Evolutionary conservation across 495 filamentous ascomycete species (phyloP), one percentile per base, ranked within the genome.

Genomic region (Talaromyces liani): DNA sequence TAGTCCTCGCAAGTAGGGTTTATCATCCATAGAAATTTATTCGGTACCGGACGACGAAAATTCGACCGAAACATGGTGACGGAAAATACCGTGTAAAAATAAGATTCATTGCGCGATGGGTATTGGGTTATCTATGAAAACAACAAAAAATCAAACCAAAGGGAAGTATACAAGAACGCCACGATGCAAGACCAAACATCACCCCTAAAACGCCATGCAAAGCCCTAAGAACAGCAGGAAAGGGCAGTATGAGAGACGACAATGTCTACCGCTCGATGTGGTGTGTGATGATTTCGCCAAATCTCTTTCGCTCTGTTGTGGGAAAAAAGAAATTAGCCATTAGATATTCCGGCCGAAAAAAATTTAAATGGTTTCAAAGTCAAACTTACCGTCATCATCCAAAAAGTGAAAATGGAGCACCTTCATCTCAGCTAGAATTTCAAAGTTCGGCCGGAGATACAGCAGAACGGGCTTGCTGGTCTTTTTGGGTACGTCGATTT

Each of bases 391-490:
- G 49, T 74, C 62, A 57, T 77, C 71, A 53, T 81, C 77, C 16
- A 81, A 67, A 63, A 81, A 81, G 29, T 70, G 65, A 31, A 81
- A 71, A 57, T 73, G 70, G 24, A 81, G 53, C 33, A 68, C 72
- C 49, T 74, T 76, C 76, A 81, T 78, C 62, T 75, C 66, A 9
- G 74, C 63, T 4, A 81, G 67, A 60, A 77, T 67, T 10, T 81
- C 77, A 39, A 80, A 80, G 61, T 81, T 80, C 1, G 78, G 77
- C 61, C 70, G 72, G 3, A 81, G 63, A 14, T 77, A 71, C 29
- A 81, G 31, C 5, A 71, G 58, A 1, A 79, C 73, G 36, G 78
- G 78, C 45, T 70, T 69, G 4, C 77, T 73, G n/a, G 71, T 54
- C 61, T 79, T 79, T 58, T 80, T 80, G 1, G 71, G 72, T 12